phyloP scores from a whole-genome alignment of 495 filamentous ascomycete species.

The Penicillium parvum region DNA sequence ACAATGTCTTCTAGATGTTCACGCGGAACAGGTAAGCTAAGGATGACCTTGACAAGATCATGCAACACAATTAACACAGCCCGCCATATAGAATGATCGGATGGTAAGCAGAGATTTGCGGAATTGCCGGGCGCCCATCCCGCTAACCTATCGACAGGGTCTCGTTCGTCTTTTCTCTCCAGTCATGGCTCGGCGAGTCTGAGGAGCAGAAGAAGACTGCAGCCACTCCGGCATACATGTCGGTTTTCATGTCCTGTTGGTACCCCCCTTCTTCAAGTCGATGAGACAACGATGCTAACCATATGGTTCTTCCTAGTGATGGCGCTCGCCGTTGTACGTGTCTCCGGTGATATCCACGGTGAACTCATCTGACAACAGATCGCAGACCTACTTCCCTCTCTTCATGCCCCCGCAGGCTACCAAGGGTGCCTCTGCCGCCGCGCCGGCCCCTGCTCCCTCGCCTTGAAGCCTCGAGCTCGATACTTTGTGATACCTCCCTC shows the following conservation, averaged over 20 bases:
- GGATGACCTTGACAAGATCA: not conserved
- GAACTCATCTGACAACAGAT: constrained; percentile 11
- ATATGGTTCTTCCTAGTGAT: constrained; percentile 51
- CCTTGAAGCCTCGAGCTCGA: constrained; percentile 22
- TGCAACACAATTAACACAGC: constrained; percentile 8
- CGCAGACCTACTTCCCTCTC: constrained; percentile 73
- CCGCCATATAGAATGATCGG: constrained; percentile 57
- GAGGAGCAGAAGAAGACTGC: constrained; percentile 64
- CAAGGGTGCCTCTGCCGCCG: constrained; percentile 34
- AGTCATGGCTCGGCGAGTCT: constrained; percentile 82
- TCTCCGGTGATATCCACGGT: not conserved
- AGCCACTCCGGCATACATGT: constrained; percentile 76
- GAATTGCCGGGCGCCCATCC: no score
- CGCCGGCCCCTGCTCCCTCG: constrained; percentile 42
- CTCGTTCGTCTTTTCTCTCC: constrained; percentile 75
- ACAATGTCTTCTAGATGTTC: constrained; percentile 63
- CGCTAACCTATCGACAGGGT: constrained; percentile 51
- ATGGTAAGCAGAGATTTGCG: constrained; percentile 52
- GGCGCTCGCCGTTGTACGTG: constrained; percentile 65
- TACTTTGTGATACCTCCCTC: constrained; percentile 8
- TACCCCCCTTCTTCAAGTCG: constrained; percentile 9
- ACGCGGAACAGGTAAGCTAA: constrained; percentile 72
- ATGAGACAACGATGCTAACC: constrained; percentile 14
- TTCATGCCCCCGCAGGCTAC: constrained; percentile 62
- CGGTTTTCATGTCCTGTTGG: constrained; percentile 81